Evolutionary conservation across 441 rosid genomes (phyloP).

Genomic region (Pelargonium myrrhifolium): DNA sequence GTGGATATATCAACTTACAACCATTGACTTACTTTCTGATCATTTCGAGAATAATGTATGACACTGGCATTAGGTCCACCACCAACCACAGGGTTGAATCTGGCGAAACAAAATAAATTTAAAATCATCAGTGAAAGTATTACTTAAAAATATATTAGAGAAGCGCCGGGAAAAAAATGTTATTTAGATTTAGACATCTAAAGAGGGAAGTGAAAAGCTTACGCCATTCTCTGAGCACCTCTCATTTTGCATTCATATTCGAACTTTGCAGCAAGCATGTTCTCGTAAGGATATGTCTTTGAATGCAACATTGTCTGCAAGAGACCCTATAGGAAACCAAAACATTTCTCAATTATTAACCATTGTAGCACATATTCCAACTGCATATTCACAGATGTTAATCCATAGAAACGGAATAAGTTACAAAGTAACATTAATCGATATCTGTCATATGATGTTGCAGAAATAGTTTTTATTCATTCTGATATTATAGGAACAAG

Average conservation of each 20-base stretch:
- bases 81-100: conserved; percentile 95
- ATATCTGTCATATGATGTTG: too few species aligned
- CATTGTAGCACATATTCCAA: conserved; percentile 3
- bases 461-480: too few species aligned
- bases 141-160: not conserved
- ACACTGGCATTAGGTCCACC: conserved; percentile 84
- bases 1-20: conserved; percentile 14
- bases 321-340: conserved; percentile 50
- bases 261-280: conserved; percentile 67
- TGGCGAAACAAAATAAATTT: conserved; percentile 24
- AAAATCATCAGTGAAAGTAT: conserved; percentile 13
- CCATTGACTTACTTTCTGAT: conserved; percentile 55
- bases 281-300: conserved; percentile 63
- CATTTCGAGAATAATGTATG: conserved; percentile 93
- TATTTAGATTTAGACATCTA: conserved; percentile 13
- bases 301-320: conserved; percentile 89
- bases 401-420: not conserved
- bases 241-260: conserved; percentile 87
- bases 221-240: conserved; percentile 99
- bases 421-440: too few species aligned
- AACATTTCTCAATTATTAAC: conserved; percentile 6
- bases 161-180: not conserved
- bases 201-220: conserved; percentile 33
- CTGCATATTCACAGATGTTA: conserved; percentile 3
- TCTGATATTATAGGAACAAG: too few species aligned